phyloP scores from a whole-genome alignment of 1,139 yeast species.

The Suhomyces coccinellae region DNA sequence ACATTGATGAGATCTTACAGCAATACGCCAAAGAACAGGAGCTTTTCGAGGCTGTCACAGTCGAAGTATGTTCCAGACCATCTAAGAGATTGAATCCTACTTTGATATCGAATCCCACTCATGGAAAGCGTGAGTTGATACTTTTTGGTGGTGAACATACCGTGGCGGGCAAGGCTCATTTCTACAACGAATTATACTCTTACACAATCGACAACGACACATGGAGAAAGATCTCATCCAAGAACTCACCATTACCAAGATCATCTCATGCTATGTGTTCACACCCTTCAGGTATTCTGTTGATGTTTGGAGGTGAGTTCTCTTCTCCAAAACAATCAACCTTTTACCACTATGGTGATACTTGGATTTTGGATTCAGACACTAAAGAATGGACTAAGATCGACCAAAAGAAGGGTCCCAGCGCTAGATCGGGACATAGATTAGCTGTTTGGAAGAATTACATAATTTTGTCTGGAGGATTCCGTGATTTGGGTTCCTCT shows the following conservation, averaged over 20 bases:
- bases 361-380: conserved; percentile 86
- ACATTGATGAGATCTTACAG: conserved; percentile 79
- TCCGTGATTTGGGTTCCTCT: conserved; percentile 81
- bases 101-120: conserved; percentile 73
- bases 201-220: conserved; percentile 75
- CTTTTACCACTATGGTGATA: conserved; percentile 93
- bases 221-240: conserved; percentile 80
- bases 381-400: conserved; percentile 89
- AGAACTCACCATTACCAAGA: conserved; percentile 88
- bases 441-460: conserved; percentile 90
- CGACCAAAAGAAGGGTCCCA: conserved; percentile 74
- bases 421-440: conserved; percentile 90
- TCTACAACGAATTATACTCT: conserved; percentile 77
- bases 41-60: conserved; percentile 67
- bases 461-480: conserved; percentile 85
- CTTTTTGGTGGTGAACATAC: conserved; percentile 87
- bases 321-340: conserved; percentile 95
- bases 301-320: conserved; percentile 95
- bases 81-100: conserved; percentile 70
- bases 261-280: conserved; percentile 94
- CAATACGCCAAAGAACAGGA: conserved; percentile 80
- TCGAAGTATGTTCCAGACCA: conserved; percentile 62
- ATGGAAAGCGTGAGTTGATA: conserved; percentile 73
- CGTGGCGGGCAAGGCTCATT: conserved; percentile 58
- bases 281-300: conserved; percentile 83